Evolutionary conservation across 1,139 yeast genomes (phyloP), one percentile per base, ranked within the genome.

Genomic region (Geotrichum europaeum): DNA sequence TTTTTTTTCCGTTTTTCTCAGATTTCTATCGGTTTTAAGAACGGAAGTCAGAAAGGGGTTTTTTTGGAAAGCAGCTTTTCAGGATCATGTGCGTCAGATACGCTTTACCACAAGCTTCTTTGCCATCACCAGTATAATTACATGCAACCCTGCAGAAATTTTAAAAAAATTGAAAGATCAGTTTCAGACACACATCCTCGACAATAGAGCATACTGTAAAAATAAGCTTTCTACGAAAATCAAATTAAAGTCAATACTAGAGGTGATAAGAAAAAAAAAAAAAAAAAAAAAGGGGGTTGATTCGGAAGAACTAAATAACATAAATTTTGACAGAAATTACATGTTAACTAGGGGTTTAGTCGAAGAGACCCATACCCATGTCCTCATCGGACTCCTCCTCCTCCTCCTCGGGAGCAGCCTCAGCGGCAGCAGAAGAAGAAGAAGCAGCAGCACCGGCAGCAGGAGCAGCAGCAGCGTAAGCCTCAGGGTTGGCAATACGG

Each of bases 401-500:
- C 69, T 83, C 96, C 73, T 81, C 96, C 66, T 80, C 92, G 66
- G 83, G 89, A 65, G 84, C 89, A 66, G 82, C 92, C 66, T 81
- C 92, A 64, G 82, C 87, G 63, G 85, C 86, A 66, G 82, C 87
- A 65, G 79, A 84, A 64, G 78, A 82, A 69, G 82, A 82, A 67
- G 85, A 79, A 66, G 84, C 78, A 70, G 86, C 84, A 71, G 87
- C 86, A 73, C 86, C 84, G 73, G 92, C 87, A 74, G 79, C 88
- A 75, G 96, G 91, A 70, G 97, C 96, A 80, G 95, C 92, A 74
- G 97, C 88, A 76, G 98, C 98, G 79, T 96, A 96, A 80, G 97
- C 97, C 74, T 96, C 97, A 79, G 99, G 99, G 89, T 94, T 94
- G 82, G 97, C 98, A 76, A 94, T 84, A 84, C 98, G 89, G 88